A percentile compares a stretch with the other conserved stretches of the same genome.
phyloP scores from a whole-genome alignment of 108 stramenopile species.

The Nitzschia sp. region DNA sequence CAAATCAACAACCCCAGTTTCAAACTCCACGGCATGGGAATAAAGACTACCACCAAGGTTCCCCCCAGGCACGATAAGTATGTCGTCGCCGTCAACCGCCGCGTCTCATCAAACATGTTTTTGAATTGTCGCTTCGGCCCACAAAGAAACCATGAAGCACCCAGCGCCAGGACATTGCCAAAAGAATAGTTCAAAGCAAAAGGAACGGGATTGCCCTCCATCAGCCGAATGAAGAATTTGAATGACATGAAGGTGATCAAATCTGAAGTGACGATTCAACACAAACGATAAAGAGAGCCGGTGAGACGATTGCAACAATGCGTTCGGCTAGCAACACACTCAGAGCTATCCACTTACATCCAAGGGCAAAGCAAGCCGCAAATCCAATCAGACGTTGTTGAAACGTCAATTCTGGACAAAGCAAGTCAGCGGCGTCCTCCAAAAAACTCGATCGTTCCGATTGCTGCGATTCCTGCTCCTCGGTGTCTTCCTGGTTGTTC shows the following conservation, averaged over 20 bases:
- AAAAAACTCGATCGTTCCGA: slow-evolving; percentile 41
- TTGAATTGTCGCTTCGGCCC: slow-evolving; percentile 69
- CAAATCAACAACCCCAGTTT: slow-evolving; percentile 61
- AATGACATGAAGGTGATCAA: slow-evolving; percentile 85
- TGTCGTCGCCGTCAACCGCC: slow-evolving; percentile 54
- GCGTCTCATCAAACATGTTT: slow-evolving; percentile 81
- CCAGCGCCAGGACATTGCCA: slow-evolving; percentile 48
- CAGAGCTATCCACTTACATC: slow-evolving; percentile 51
- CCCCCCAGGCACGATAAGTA: slow-evolving; percentile 66
- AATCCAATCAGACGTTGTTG: slow-evolving; percentile 79
- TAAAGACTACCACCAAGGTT: slow-evolving; percentile 72
- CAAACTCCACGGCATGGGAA: slow-evolving; percentile 51
- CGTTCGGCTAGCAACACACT: not conserved
- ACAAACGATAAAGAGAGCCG: not conserved
- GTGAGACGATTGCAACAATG: not conserved
- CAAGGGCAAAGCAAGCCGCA: slow-evolving; percentile 64
- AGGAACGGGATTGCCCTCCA: slow-evolving; percentile 80
- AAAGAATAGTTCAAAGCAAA: slow-evolving; percentile 81
- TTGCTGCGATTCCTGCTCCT: slow-evolving; percentile 21
- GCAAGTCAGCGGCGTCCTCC: slow-evolving; percentile 62
- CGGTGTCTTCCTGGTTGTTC: slow-evolving; percentile 5
- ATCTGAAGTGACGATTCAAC: slow-evolving; percentile 37
- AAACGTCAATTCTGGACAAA: slow-evolving; percentile 82
- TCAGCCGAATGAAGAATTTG: slow-evolving; percentile 71
- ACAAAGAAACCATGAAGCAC: slow-evolving; percentile 55